Percentiles rank a stretch among this genome's conserved stretches.
Evolutionary conservation across 176 grass and related monocot species (phyloP).

Genomic region (Olyra latifolia): DNA sequence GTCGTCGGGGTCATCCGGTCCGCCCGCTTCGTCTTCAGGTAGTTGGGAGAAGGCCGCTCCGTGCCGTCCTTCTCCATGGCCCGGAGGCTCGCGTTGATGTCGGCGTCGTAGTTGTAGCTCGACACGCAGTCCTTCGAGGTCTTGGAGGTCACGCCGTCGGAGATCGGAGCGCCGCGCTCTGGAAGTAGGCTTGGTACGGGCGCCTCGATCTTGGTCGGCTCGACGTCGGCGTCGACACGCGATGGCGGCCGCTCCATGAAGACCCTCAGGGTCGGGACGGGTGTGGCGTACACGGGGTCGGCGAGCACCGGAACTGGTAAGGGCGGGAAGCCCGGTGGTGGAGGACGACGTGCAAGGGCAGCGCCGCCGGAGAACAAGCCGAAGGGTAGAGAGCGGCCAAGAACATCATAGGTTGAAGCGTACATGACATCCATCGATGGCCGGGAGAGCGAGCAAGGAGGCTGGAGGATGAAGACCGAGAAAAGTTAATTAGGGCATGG

Average conservation of each 20-base stretch:
- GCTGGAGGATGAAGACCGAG: no score
- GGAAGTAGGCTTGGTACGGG: not conserved
- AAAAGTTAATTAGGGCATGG: no score
- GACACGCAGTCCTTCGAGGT: not conserved
- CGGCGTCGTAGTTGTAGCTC: not conserved
- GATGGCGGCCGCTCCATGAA: not conserved
- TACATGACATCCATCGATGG: no score
- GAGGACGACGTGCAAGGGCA: not conserved
- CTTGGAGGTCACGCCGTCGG: not conserved
- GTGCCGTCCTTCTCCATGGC: not conserved
- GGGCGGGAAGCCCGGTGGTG: not conserved
- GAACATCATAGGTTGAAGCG: no score
- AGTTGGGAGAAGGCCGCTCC: slow-evolving; percentile 2
- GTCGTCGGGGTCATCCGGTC: not conserved
- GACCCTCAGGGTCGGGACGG: not conserved
- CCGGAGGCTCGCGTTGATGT: slow-evolving; percentile 1
- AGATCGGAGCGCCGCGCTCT: no score
- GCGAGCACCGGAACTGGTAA: not conserved
- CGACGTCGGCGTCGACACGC: not conserved
- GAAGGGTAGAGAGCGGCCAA: no score
- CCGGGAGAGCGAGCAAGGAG: no score
- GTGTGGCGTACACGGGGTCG: not conserved
- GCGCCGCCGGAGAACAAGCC: no score
- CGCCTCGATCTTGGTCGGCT: not conserved
- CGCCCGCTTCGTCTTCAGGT: not conserved